A percentile compares a stretch with the other conserved stretches of the same genome.
phyloP scores from a whole-genome alignment of 2,329 filamentous ascomycete species.

The Stemphylium lycopersici region DNA sequence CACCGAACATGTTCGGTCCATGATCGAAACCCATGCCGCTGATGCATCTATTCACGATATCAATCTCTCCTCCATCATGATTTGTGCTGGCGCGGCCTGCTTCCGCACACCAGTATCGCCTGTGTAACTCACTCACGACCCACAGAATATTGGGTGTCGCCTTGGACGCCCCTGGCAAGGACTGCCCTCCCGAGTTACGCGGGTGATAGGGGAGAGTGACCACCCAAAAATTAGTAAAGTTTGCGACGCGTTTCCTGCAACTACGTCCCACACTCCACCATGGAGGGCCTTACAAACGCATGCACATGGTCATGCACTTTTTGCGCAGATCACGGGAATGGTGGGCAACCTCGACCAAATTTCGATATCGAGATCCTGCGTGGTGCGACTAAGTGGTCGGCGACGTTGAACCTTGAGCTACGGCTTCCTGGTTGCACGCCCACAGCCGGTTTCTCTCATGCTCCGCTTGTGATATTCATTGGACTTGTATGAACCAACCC shows the following conservation, averaged over 20 bases:
- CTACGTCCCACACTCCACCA: conserved; percentile 8
- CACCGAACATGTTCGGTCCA: conserved; percentile 23
- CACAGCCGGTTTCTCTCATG: conserved; percentile 18
- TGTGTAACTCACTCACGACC: conserved; percentile 13
- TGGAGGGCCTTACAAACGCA: conserved; percentile 8
- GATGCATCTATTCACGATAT: conserved; percentile 19
- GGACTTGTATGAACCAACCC: conserved; percentile 17
- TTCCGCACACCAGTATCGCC: conserved; percentile 13
- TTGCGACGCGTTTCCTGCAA: conserved; percentile 27
- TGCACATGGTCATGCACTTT: conserved; percentile 16
- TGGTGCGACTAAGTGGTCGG: conserved; percentile 36
- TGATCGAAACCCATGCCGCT: conserved; percentile 8
- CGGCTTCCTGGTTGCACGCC: conserved; percentile 20
- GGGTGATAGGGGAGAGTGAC: conserved; percentile 24
- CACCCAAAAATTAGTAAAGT: conserved; percentile 22
- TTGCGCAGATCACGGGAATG: conserved; percentile 38
- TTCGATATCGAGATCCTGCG: conserved; percentile 15
- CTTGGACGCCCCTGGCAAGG: conserved; percentile 22
- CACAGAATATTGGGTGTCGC: conserved; percentile 19
- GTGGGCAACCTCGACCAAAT: conserved; percentile 22
- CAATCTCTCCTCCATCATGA: conserved; percentile 15
- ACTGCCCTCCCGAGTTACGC: conserved; percentile 29
- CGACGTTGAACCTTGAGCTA: conserved; percentile 33
- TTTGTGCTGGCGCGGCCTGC: conserved; percentile 13
- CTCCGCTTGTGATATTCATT: conserved; percentile 18